Base-by-base conservation (phyloP, 2,329 filamentous ascomycete species). In the Metarhizium guizhouense region DNA sequence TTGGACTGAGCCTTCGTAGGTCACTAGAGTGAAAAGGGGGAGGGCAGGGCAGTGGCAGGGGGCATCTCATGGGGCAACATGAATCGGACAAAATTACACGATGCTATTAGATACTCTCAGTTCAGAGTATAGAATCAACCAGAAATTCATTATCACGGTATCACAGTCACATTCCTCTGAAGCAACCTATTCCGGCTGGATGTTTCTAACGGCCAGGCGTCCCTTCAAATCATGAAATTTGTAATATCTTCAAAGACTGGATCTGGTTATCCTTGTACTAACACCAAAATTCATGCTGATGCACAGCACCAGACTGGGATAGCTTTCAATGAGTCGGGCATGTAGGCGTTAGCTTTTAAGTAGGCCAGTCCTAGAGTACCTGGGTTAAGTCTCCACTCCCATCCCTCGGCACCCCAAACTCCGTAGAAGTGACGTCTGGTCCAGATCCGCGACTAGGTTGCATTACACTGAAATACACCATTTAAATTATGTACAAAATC, bases 1-100 rank as follows among this genome's bases (percentile, higher is more conserved):
- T 75, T 99, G 94, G 94, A 86, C 88, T 34, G 94, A 99, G 73
- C 86, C 90, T 55, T 77, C 73, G 53, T 76, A 60, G 58, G 48
- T 4, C 10, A 18, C 16, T 2, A 11, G 47, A 5, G 16, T 10
- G 25, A 13, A 14, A 53, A 42, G 34, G 40, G 13, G 30, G 14
- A 51, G 4, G 29, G 20, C 32, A n/a, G 50, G 38, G 13, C 7
- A 40, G 38, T 5, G 38, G 13, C 2, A 16, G 38, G 38, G 2
- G 32, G 32, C 1, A 34, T 34, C 32, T 34, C 38, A 14, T 40
- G 38, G 38, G 38, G 14, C 11, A n/a, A 16, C 10, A 40, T 40
- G 32, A 45, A 8, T 48, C 45, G 8, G 20, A 47, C n/a, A 20
- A 47, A 25, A 6, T 8, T 14, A 18, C 20, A 18, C 11, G 7